Evolutionary conservation across 805 yeast genomes (phyloP), one percentile per base, ranked within the genome.

Genomic region (Ogataea henricii): DNA sequence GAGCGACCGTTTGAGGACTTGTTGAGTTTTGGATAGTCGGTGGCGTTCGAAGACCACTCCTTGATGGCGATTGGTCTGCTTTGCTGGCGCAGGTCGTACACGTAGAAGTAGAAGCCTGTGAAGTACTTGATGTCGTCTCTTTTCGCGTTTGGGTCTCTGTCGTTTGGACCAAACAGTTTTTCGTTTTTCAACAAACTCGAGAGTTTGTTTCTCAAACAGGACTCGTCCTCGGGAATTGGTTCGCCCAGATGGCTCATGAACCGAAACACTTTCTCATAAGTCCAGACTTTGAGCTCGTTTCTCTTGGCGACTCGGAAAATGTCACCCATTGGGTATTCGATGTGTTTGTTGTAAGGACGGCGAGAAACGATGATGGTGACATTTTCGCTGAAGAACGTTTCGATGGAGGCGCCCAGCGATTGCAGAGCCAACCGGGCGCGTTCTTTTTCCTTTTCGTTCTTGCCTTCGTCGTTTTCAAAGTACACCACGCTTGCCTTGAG

Each of bases 111-210:
- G 6, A 84, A 81, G 32, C 84, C 82, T 43, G 82, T 83, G 65
- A 94, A 88, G 64, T 87, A 87, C 60, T 85, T 83, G 59, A 86
- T 79, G 63, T 92, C 97, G 57, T 88, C 96, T 47, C 96, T 74
- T 55, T 78, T 82, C 2, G 95, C 94, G 52, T 75, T 78, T 10
- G 95, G 94, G 64, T 91, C 97, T 55, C 96, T 79, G 65, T 91
- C 97, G 30, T 85, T 78, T 0, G 96, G 87, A 10, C 97, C 97
- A 63, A 81, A 83, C 12, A 88, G 68, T 59, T 88, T 88, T 62
- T 94, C 99, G 60, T 89, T 90, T 53, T 83, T 82, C 57, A 92
- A 75, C 53, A 92, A 72, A 41, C 84, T 79, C 3, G 85, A 77
- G 40, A 85, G 67, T 34, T 63, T 63, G 13, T 48, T 56, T n/a